Evolutionary conservation across 2,329 filamentous ascomycete species (phyloP).

Genomic region (Fusarium equiseti): DNA sequence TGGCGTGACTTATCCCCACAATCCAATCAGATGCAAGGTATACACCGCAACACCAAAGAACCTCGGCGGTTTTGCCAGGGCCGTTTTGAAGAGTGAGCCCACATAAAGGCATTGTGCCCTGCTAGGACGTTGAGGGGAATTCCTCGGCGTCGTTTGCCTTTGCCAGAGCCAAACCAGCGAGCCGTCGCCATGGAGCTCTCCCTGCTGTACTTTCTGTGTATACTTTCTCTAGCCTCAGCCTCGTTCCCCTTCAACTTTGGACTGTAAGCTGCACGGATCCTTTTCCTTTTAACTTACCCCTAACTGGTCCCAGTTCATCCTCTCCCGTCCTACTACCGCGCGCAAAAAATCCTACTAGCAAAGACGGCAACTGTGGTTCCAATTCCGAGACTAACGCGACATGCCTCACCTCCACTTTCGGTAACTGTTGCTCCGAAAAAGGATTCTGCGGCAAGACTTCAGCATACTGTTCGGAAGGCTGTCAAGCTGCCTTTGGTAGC

Average conservation of each 20-base stretch:
- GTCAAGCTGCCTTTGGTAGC: constrained; percentile 9
- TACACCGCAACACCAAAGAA: too few relatives aligned
- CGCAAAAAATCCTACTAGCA: constrained; percentile 8
- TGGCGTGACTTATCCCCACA: too few relatives aligned
- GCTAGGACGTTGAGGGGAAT: not conserved
- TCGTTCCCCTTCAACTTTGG: not conserved
- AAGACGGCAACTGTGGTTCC: constrained; percentile 21
- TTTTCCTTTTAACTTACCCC: not conserved
- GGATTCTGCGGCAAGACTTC: constrained; percentile 18
- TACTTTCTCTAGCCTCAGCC: not conserved
- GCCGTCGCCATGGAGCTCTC: constrained; percentile 4
- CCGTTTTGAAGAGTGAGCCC: not conserved
- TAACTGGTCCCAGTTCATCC: not conserved
- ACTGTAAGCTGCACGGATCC: not conserved
- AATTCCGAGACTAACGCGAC: constrained; percentile 23
- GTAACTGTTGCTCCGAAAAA: constrained; percentile 19
- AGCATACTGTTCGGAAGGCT: constrained; percentile 19
- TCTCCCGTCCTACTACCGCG: constrained; percentile 5
- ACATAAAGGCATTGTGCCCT: constrained; percentile 17
- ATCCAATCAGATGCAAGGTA: too few relatives aligned
- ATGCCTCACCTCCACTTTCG: constrained; percentile 21
- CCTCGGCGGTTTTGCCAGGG: not conserved
- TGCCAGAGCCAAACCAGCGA: not conserved
- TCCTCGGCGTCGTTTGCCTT: constrained; percentile 2
- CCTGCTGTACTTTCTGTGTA: not conserved